Evolutionary conservation across 1,284 basidiomycete species (phyloP).

Genomic region (Trametes versicolor): DNA sequence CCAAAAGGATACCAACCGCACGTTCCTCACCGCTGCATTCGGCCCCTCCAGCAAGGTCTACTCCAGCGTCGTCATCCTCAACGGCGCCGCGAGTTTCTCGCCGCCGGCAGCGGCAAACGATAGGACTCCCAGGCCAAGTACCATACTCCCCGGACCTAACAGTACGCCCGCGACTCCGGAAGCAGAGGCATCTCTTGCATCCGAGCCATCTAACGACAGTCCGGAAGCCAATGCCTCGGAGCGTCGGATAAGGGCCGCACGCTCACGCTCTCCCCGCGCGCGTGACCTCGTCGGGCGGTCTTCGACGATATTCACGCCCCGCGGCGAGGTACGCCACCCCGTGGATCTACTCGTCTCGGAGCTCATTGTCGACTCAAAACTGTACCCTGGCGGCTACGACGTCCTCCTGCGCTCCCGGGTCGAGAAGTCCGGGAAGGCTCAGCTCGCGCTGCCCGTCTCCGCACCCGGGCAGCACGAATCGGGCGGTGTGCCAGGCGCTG

Average conservation of each 20-base stretch:
- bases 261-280: slow-evolving; percentile 42
- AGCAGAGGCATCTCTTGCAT: not conserved
- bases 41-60: slow-evolving; percentile 59
- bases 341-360: slow-evolving; percentile 76
- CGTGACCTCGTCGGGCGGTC: slow-evolving; percentile 45
- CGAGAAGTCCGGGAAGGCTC: slow-evolving; percentile 44
- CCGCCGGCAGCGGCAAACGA: slow-evolving; percentile 28
- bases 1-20: slow-evolving; percentile 64
- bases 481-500: slow-evolving; percentile 8
- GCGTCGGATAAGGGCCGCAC: slow-evolving; percentile 28
- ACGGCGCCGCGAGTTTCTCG: slow-evolving; percentile 31
- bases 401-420: slow-evolving; percentile 60
- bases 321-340: slow-evolving; percentile 63
- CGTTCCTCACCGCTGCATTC: slow-evolving; percentile 62
- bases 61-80: slow-evolving; percentile 57
- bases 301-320: slow-evolving; percentile 65
- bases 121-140: slow-evolving; percentile 33
- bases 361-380: slow-evolving; percentile 78
- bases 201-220: slow-evolving; percentile 12
- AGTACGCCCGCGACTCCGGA: slow-evolving; percentile 11
- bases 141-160: slow-evolving; percentile 22
- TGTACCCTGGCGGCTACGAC: slow-evolving; percentile 77
- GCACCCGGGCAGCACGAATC: slow-evolving; percentile 13
- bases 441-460: slow-evolving; percentile 35
- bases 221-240: slow-evolving; percentile 25